Conservation (phyloP, 257 asterid genomes). For the Capsicum baccatum region DNA sequence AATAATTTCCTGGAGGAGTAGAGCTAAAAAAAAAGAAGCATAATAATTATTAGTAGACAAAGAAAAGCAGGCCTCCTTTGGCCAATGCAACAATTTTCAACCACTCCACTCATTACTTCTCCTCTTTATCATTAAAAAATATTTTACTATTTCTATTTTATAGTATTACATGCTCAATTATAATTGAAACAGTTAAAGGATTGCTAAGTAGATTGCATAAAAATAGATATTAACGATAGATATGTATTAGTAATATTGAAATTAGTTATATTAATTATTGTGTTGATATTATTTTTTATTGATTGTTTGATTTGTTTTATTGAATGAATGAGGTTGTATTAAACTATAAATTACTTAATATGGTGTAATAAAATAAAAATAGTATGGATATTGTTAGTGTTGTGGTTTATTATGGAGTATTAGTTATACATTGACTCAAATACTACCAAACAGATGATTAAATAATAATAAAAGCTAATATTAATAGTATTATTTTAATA, state of each 20-base stretch:
- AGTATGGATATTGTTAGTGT: neutral
- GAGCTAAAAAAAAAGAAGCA: constrained; percentile 21
- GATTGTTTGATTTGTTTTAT: neutral
- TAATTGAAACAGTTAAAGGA: too few species aligned
- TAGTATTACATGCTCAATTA: too few species aligned
- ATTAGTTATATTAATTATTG: neutral
- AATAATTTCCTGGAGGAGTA: constrained; percentile 11
- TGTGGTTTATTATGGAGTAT: too few species aligned
- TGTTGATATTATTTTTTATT: neutral
- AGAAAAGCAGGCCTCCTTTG: constrained; percentile 32
- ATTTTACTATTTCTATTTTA: neutral
- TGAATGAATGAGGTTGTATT: neutral
- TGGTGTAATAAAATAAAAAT: neutral
- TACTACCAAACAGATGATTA: neutral
- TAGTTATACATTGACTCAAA: neutral
- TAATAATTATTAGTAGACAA: constrained; percentile 39
- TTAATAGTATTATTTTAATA: neutral
- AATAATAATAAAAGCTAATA: neutral
- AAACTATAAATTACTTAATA: neutral
- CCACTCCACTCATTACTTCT: constrained; percentile 35
- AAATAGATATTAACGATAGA: too few species aligned
- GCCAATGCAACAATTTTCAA: constrained; percentile 35
- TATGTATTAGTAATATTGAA: too few species aligned
- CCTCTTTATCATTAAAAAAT: neutral
- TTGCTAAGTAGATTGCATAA: too few species aligned